Evolutionary conservation across 768 basidiomycete species (phyloP).

Genomic region (Tulasnella sp.): DNA sequence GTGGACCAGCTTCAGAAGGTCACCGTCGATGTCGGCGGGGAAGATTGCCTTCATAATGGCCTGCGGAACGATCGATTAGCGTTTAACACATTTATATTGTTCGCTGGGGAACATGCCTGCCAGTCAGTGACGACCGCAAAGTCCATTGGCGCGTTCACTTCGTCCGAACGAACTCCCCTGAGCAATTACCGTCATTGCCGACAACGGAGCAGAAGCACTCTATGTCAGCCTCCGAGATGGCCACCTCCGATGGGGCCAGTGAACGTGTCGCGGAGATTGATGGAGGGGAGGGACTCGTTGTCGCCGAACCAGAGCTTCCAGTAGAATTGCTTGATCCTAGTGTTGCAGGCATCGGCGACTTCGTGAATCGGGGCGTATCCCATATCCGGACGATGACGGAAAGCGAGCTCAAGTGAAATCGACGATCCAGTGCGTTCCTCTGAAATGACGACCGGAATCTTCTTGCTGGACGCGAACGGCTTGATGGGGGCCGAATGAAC

Average conservation of each 20-base stretch:
- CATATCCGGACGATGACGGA: slow-evolving; percentile 77
- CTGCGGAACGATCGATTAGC: slow-evolving; percentile 35
- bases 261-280: slow-evolving; percentile 75
- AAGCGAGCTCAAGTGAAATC: slow-evolving; percentile 74
- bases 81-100: slow-evolving; percentile 3
- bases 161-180: slow-evolving; percentile 57
- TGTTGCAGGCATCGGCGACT: slow-evolving; percentile 70
- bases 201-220: slow-evolving; percentile 92
- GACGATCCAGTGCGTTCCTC: slow-evolving; percentile 73
- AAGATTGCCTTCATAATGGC: slow-evolving; percentile 99
- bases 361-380: slow-evolving; percentile 93
- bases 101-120: slow-evolving; percentile 57
- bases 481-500: slow-evolving; percentile 71
- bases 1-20: slow-evolving; percentile 91
- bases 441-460: slow-evolving; percentile 64
- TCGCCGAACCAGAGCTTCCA: slow-evolving; percentile 98
- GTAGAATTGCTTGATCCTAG: slow-evolving; percentile 92
- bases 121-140: slow-evolving; percentile 97
- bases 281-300: slow-evolving; percentile 61
- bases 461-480: slow-evolving; percentile 54
- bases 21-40: slow-evolving; percentile 84
- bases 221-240: slow-evolving; percentile 56
- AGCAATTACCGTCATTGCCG: slow-evolving; percentile 90
- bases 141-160: slow-evolving; percentile 91
- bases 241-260: slow-evolving; percentile 78